Conservation (phyloP, 305 asterid species). For the Solanum aculeatissimum region DNA sequence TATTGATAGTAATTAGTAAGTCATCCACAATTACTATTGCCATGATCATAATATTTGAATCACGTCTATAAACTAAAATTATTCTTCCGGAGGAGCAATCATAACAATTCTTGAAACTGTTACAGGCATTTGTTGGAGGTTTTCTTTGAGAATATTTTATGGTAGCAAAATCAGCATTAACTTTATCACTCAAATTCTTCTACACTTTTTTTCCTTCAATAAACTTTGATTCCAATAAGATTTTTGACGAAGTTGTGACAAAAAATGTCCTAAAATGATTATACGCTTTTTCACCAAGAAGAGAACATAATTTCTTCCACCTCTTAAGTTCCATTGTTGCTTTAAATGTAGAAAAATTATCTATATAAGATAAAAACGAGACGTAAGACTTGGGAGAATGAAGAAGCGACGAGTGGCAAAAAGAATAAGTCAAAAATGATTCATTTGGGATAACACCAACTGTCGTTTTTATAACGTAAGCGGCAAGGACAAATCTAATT, state of each 20-base stretch:
- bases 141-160: too few species aligned
- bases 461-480: neutral
- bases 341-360: neutral
- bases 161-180: too few species aligned
- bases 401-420: neutral
- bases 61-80: too few species aligned
- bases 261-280: neutral
- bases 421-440: neutral
- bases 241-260: neutral
- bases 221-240: neutral
- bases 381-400: neutral
- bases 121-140: too few species aligned
- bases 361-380: neutral
- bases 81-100: too few species aligned
- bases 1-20: neutral
- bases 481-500: neutral
- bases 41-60: neutral
- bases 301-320: neutral
- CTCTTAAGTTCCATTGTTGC: neutral
- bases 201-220: too few species aligned
- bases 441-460: neutral
- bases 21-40: neutral
- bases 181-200: too few species aligned
- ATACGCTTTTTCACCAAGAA: neutral
- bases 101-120: too few species aligned